Conservation (phyloP, 2,329 filamentous ascomycete species). For the Claviceps lovelessii region DNA sequence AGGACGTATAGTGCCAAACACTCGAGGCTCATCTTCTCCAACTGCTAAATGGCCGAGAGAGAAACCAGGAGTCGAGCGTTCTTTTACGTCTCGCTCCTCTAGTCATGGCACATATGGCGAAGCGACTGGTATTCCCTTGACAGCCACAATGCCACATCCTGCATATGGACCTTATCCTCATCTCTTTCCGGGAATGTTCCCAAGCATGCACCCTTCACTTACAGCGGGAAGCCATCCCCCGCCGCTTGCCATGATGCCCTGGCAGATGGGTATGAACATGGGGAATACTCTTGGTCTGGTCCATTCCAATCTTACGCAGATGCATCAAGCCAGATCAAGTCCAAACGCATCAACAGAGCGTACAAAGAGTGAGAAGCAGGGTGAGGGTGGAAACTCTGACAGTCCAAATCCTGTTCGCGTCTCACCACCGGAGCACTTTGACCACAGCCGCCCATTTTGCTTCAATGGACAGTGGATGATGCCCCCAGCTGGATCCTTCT, state of each 20-base stretch:
- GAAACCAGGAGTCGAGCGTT: slow-evolving; percentile 13
- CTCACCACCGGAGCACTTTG: slow-evolving; percentile 30
- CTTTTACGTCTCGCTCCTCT: slow-evolving; percentile 8
- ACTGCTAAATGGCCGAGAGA: slow-evolving; percentile 36
- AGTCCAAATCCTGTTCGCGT: slow-evolving; percentile 19
- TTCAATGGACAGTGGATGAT: slow-evolving; percentile 32
- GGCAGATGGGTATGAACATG: slow-evolving; percentile 26
- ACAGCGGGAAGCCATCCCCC: slow-evolving; percentile 14
- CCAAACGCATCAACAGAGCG: slow-evolving; percentile 12
- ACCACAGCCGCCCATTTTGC: slow-evolving; percentile 30
- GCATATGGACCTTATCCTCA: slow-evolving; percentile 16
- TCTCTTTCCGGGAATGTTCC: slow-evolving; percentile 19
- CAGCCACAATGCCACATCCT: slow-evolving; percentile 11
- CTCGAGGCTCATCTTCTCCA: slow-evolving; percentile 37
- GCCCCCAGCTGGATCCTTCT: slow-evolving; percentile 14
- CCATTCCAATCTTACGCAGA: slow-evolving; percentile 12
- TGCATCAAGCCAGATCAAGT: slow-evolving; percentile 6
- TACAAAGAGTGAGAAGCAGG: slow-evolving; percentile 15
- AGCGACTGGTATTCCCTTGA: slow-evolving; percentile 4
- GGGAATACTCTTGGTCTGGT: slow-evolving; percentile 15
- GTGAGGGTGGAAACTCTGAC: slow-evolving; percentile 17
- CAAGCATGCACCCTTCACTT: slow-evolving; percentile 18
- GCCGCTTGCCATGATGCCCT: slow-evolving; percentile 24
- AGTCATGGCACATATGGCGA: slow-evolving; percentile 7
- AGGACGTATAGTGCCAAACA: slow-evolving; percentile 53